These are phyloP conservation scores for Aspergillus viridinutans DNA, from an alignment of 2,329 filamentous ascomycete species.

Conservation along the genomic window DNA sequence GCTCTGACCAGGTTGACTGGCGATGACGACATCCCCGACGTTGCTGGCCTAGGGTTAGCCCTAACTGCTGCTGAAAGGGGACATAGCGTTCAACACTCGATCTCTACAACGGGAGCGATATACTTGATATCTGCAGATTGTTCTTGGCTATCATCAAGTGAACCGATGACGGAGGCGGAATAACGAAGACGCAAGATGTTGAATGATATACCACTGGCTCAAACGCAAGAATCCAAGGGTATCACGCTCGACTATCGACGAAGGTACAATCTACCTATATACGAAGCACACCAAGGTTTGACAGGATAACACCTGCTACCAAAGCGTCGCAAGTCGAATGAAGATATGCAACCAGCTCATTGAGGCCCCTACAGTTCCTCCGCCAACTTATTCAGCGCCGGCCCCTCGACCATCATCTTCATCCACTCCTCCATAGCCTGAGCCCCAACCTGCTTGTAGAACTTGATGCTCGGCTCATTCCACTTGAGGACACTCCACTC, in stretches of 20 bases:
- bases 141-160: neutral
- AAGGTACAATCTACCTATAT: neutral
- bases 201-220: neutral
- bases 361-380: slow-evolving; percentile 11
- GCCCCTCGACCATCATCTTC: slow-evolving; percentile 49
- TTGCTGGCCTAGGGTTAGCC: slow-evolving; percentile 6
- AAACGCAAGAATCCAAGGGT: neutral
- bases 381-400: slow-evolving; percentile 40
- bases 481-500: slow-evolving; percentile 92
- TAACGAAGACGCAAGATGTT: neutral
- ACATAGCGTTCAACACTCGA: neutral
- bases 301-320: no score
- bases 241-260: neutral
- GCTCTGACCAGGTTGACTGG: neutral
- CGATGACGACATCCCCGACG: slow-evolving; percentile 1
- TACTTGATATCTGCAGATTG: neutral
- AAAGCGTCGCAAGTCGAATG: no score
- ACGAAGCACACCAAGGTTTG: neutral
- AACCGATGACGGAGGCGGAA: neutral
- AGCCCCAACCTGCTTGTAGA: slow-evolving; percentile 60
- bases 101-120: neutral
- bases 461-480: slow-evolving; percentile 86
- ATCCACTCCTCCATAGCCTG: slow-evolving; percentile 46
- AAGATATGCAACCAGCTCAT: neutral
- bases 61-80: neutral